Percentiles rank a stretch among this genome's conserved stretches.
Evolutionary conservation across 306 rosid genomes (phyloP).

Genomic region (peach (Prunus persica)): DNA sequence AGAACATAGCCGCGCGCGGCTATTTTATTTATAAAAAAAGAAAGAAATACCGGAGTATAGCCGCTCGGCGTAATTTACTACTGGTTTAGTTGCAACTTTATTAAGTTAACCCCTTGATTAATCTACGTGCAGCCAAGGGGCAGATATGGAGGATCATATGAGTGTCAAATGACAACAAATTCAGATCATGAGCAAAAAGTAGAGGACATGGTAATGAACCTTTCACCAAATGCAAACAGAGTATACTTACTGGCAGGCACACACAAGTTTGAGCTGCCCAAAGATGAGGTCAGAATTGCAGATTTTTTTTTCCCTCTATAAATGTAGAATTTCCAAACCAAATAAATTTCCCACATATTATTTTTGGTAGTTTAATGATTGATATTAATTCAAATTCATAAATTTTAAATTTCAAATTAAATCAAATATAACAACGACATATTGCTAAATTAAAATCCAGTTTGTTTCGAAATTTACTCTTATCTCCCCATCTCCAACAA

Average conservation of each 20-base stretch:
- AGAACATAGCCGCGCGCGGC: too few relatives aligned
- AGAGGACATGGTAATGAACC: constrained; percentile 52
- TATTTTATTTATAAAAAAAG: too few relatives aligned
- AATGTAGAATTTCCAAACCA: neutral
- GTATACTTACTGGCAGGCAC: constrained; percentile 82
- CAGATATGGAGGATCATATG: constrained; percentile 88
- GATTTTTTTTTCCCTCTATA: constrained; percentile 1
- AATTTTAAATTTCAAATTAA: neutral
- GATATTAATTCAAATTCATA: neutral
- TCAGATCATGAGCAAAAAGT: constrained; percentile 63
- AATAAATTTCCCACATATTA: neutral
- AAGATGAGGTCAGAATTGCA: constrained; percentile 60
- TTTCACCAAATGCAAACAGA: constrained; percentile 68
- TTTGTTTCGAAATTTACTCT: neutral
- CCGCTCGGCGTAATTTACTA: too few relatives aligned
- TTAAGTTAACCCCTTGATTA: too few relatives aligned
- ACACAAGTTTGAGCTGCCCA: constrained; percentile 88
- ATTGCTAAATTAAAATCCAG: neutral
- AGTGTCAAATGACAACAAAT: constrained; percentile 82
- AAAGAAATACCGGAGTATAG: too few relatives aligned
- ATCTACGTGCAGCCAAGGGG: constrained; percentile 51
- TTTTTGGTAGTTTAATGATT: neutral
- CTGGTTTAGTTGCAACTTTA: too few relatives aligned
- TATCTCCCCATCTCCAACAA: neutral
- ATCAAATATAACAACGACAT: neutral